phyloP scores from a whole-genome alignment of 257 asterid species.

The Primulina tabacum region DNA sequence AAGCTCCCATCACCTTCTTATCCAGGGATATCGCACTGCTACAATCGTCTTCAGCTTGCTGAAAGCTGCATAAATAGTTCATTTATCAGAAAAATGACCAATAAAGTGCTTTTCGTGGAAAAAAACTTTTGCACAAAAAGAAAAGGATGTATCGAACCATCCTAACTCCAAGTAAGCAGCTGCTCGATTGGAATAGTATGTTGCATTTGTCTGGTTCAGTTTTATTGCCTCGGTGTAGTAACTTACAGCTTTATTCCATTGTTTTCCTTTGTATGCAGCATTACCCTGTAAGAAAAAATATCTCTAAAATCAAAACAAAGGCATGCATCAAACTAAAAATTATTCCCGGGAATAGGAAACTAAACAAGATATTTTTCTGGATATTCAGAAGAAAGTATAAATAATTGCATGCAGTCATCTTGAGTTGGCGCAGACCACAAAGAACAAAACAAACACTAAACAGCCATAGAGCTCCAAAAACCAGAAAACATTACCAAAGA shows the following conservation, averaged over 20 bases:
- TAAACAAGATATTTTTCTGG: not conserved
- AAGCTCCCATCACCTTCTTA: conserved; percentile 60
- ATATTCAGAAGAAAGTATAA: not conserved
- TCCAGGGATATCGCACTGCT: conserved; percentile 74
- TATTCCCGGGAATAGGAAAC: not conserved
- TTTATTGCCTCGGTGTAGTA: conserved; percentile 83
- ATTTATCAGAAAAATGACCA: conserved; percentile 15
- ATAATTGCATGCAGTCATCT: not conserved
- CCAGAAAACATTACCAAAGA: not conserved
- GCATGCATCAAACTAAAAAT: not conserved
- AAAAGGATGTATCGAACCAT: conserved; percentile 48
- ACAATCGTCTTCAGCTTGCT: conserved; percentile 74
- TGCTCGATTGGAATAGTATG: conserved; percentile 86
- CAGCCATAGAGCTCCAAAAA: not conserved
- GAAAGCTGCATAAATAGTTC: conserved; percentile 53
- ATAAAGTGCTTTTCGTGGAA: not conserved
- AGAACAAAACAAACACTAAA: not conserved
- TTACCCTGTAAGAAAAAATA: conserved; percentile 61
- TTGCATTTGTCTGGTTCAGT: conserved; percentile 58
- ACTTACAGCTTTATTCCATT: conserved; percentile 86
- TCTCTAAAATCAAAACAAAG: not conserved
- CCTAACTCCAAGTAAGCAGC: conserved; percentile 96
- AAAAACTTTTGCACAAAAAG: conserved; percentile 17
- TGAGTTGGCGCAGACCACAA: not conserved
- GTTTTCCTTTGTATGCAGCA: conserved; percentile 82